Percentiles rank a stretch among this genome's conserved stretches.
These are phyloP conservation scores for Vaccinium macrocarpon DNA, from an alignment of 148 eudicot genomes.

Conservation along the genomic window DNA sequence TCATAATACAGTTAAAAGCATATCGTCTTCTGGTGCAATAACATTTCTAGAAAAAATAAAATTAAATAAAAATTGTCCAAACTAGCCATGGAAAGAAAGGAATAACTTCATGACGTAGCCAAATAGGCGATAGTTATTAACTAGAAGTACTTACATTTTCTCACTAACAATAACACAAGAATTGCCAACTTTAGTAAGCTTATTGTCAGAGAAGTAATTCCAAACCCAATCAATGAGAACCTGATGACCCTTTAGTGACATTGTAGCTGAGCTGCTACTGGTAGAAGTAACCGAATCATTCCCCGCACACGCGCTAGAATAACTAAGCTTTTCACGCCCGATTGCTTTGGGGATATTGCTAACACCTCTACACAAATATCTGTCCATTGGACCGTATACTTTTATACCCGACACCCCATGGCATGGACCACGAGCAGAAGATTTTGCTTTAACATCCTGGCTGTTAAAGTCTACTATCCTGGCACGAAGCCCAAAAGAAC, in stretches of 20 bases:
- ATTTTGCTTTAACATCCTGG: conserved; percentile 21
- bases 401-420: conserved; percentile 11
- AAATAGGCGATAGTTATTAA: background rate
- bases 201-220: conserved; percentile 67
- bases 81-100: background rate
- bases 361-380: conserved; percentile 44
- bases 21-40: background rate
- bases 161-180: conserved; percentile 57
- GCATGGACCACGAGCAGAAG: conserved; percentile 11
- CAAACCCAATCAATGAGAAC: conserved; percentile 86
- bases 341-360: background rate
- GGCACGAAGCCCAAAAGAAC: conserved; percentile 91
- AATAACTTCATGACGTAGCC: background rate
- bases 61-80: background rate
- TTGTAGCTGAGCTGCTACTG: conserved; percentile 19
- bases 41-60: background rate
- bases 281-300: conserved; percentile 19
- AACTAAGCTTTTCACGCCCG: conserved; percentile 12
- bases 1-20: conserved; percentile 2
- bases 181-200: conserved; percentile 29
- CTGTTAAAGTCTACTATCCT: conserved; percentile 81
- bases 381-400: conserved; percentile 77
- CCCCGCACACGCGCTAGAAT: conserved; percentile 6
- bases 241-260: conserved; percentile 46
- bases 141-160: conserved; percentile 56